Base-by-base conservation (phyloP, 2,329 filamentous ascomycete species). In the Madurella fahalii region DNA sequence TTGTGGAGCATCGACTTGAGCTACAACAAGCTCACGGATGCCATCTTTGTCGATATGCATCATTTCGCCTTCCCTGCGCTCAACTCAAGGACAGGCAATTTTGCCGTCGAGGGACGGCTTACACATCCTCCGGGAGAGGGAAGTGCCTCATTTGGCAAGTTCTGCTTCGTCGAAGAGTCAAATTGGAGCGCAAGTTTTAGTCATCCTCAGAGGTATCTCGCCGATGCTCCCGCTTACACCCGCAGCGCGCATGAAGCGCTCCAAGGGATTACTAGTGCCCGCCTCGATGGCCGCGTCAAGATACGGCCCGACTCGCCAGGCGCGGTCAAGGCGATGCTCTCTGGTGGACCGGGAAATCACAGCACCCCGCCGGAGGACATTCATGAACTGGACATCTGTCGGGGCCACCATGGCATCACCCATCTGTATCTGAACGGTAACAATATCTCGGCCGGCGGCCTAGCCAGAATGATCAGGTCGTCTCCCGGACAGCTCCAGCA, bases 1-100 rank as follows among this genome's bases (percentile, higher is more conserved):
- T 65, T 85, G 11, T 85, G 82, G 81, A 82, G 81, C 60, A 63
- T 85, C 4, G 81, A 85, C 57, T 47, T 85, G 0, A 70, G 73
- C 39, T 50, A 73, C 5, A 86, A 85, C 59, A 72, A 70, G 11
- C 63, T 85, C 9, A 77, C 74, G 0, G 81, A 84, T 60, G 60
- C 39, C 2, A 60, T 69, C 3, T 61, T 82, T 11, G 63, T 69
- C 8, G 39, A 47, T 2, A 57, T 77, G 13, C 56, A 65, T 5
- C 42, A 64, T 5, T 30, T 20, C 42, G 54, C 53, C 31, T 55
- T 60, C 44, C 58, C 61, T 16, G 70, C 56, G 69, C 69, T 25
- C 69, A 47, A 12, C 7, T 43, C 40, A 9, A 49, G 56, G 30
- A 47, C 17, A 15, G 44, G 68, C 1, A 65, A 70, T n/a, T 76